Evolutionary conservation across 75 land plant genomes (phyloP).

Genomic region (Pinus taeda): DNA sequence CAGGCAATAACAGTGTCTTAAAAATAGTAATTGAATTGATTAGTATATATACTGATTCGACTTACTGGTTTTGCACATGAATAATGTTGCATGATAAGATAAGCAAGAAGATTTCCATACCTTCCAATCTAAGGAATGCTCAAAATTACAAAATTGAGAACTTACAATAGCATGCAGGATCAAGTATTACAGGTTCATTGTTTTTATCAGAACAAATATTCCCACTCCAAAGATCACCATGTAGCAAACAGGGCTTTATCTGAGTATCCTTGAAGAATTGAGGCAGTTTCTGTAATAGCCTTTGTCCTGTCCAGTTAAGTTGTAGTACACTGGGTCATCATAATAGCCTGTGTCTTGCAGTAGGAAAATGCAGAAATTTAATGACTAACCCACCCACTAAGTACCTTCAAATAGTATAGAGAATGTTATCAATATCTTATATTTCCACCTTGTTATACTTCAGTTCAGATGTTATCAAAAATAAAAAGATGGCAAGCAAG

Average conservation of each 20-base stretch:
- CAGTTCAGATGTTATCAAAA: background rate
- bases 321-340: background rate
- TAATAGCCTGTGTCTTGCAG: background rate
- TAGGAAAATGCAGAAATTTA: background rate
- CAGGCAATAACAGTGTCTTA: too few relatives aligned
- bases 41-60: too few relatives aligned
- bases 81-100: too few relatives aligned
- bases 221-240: constrained; percentile 99
- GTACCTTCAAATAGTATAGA: background rate
- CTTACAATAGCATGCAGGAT: constrained; percentile 99
- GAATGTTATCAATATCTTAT: background rate
- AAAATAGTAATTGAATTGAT: too few relatives aligned
- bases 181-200: constrained; percentile 96
- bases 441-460: background rate
- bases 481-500: background rate
- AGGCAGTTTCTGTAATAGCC: constrained; percentile 54
- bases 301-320: constrained; percentile 50
- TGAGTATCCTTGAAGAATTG: constrained; percentile 67
- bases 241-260: constrained; percentile 87
- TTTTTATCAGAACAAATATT: constrained; percentile 76
- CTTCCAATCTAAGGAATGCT: too few relatives aligned
- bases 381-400: background rate
- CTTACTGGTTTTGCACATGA: too few relatives aligned
- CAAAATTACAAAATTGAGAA: constrained; percentile 4
- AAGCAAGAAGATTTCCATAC: too few relatives aligned